Percentiles rank a stretch among this genome's conserved stretches.
phyloP scores from a whole-genome alignment of 306 rosid genomes.

The Argentina anserina region DNA sequence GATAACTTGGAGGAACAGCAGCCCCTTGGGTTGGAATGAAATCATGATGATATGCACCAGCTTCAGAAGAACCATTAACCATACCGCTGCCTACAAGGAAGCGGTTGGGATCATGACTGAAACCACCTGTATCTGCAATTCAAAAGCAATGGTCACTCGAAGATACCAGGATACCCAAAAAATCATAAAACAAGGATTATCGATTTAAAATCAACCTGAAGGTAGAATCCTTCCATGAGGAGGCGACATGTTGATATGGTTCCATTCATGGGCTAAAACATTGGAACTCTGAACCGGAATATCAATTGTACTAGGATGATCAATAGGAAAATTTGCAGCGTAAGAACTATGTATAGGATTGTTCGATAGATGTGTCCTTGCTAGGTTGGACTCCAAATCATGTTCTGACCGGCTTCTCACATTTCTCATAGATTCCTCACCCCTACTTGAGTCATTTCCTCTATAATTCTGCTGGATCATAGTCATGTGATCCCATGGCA shows the following conservation, averaged over 20 bases:
- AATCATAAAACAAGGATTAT: background rate
- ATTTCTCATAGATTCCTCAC: slow-evolving; percentile 67
- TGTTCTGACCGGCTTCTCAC: slow-evolving; percentile 76
- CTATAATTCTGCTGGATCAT: slow-evolving; percentile 51
- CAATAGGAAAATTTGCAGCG: slow-evolving; percentile 42
- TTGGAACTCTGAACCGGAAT: slow-evolving; percentile 47
- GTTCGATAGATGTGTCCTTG: slow-evolving; percentile 53
- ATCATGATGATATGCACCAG: slow-evolving; percentile 59
- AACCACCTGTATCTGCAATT: slow-evolving; percentile 50
- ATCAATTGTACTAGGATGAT: slow-evolving; percentile 47
- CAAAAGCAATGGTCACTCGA: slow-evolving; percentile 12
- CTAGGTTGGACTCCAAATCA: slow-evolving; percentile 64
- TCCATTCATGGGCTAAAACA: slow-evolving; percentile 60
- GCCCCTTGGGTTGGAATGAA: slow-evolving; percentile 44
- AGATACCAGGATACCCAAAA: slow-evolving; percentile 7
- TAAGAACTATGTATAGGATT: slow-evolving; percentile 43
- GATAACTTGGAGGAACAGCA: slow-evolving; percentile 50
- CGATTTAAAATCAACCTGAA: slow-evolving; percentile 39
- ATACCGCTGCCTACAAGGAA: slow-evolving; percentile 53
- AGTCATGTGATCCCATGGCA: slow-evolving; percentile 68
- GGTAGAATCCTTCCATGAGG: slow-evolving; percentile 47
- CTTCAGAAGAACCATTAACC: slow-evolving; percentile 47
- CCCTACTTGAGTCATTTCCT: slow-evolving; percentile 64
- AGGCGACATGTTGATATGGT: slow-evolving; percentile 52
- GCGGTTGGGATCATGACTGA: slow-evolving; percentile 53